Conservation (phyloP, 106 monocot genomes). For the Acorus calamus region DNA sequence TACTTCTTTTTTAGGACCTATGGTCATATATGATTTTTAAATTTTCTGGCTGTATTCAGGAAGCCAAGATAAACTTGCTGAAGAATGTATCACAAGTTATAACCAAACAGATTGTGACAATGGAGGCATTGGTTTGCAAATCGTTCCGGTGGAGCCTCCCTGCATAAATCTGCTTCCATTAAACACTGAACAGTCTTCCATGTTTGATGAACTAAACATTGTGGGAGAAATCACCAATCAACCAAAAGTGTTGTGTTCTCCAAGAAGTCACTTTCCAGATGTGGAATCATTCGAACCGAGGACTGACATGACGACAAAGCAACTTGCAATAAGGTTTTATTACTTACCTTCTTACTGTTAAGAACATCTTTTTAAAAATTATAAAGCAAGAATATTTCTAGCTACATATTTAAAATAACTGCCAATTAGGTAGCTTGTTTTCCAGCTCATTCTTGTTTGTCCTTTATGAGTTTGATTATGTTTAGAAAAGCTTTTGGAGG, state of each 20-base stretch:
- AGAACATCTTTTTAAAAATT: too few relatives aligned
- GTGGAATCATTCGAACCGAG: too few relatives aligned
- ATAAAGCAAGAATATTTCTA: too few relatives aligned
- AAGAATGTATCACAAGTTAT: neutral
- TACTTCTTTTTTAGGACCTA: neutral
- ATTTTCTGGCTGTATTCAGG: conserved; percentile 2
- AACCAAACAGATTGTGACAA: conserved; percentile 1
- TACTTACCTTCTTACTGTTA: too few relatives aligned
- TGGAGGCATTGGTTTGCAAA: conserved; percentile 5
- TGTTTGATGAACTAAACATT: conserved; percentile 1
- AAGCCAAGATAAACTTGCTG: neutral
- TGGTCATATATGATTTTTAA: neutral
- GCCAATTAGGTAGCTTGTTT: too few relatives aligned
- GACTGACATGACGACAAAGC: too few relatives aligned
- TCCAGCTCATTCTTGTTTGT: too few relatives aligned
- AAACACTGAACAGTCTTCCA: neutral
- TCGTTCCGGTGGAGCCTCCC: conserved; percentile 1
- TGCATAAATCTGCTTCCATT: neutral
- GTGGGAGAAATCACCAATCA: neutral
- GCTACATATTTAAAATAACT: too few relatives aligned
- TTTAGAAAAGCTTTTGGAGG: too few relatives aligned
- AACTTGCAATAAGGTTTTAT: too few relatives aligned
- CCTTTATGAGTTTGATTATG: too few relatives aligned
- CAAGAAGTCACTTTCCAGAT: too few relatives aligned
- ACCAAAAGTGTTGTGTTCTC: neutral